Conservation (phyloP, 164 flowering plant species). For the Kingdonia uniflora region DNA sequence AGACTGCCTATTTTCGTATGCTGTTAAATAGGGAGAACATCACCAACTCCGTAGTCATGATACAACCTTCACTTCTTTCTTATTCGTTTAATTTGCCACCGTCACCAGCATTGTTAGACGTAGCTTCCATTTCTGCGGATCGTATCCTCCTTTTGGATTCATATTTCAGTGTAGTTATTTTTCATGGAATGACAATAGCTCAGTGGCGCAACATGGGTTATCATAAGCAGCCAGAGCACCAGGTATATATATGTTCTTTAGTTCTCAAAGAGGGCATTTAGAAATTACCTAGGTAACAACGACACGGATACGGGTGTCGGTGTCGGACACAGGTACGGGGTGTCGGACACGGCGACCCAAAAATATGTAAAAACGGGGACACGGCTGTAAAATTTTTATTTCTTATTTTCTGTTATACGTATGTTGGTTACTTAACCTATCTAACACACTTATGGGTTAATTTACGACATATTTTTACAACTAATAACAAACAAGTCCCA, state of each 20-base stretch:
- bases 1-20: conserved; percentile 96
- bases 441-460: too few species aligned
- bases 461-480: too few species aligned
- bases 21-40: conserved; percentile 73
- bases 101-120: conserved; percentile 79
- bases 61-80: conserved; percentile 85
- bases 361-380: too few species aligned
- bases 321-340: too few species aligned
- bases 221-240: conserved; percentile 84
- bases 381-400: too few species aligned
- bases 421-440: too few species aligned
- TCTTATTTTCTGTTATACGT: too few species aligned
- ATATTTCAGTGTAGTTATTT: conserved; percentile 84
- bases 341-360: too few species aligned
- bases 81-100: conserved; percentile 72
- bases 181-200: conserved; percentile 95
- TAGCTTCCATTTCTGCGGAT: conserved; percentile 79
- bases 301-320: too few species aligned
- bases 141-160: conserved; percentile 80
- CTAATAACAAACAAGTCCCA: too few species aligned
- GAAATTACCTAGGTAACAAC: too few species aligned
- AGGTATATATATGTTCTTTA: conserved; percentile 40
- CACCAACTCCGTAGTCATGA: conserved; percentile 86
- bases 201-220: conserved; percentile 97
- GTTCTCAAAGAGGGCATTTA: not conserved